Conservation (phyloP, 116 monocot genomes). For the Dioscorea cayenensis region DNA sequence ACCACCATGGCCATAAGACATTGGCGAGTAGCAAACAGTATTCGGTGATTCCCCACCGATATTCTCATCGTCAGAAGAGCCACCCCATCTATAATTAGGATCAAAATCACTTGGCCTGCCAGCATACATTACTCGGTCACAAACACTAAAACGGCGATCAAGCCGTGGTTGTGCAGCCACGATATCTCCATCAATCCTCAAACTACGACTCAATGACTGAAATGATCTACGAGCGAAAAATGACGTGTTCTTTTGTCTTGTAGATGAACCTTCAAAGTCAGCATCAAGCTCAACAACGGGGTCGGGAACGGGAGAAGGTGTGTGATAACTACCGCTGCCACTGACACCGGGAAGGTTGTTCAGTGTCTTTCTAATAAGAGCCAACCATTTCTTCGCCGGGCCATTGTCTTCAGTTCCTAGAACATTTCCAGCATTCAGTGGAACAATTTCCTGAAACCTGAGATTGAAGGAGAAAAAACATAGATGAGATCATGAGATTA, state of each 20-base stretch:
- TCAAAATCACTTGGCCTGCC: constrained; percentile 61
- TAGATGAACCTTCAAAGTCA: constrained; percentile 42
- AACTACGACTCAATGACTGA: constrained; percentile 56
- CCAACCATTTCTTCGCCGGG: constrained; percentile 66
- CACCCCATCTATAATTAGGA: constrained; percentile 47
- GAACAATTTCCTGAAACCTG: constrained; percentile 68
- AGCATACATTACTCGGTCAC: constrained; percentile 48
- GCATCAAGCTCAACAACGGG: constrained; percentile 49
- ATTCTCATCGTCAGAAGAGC: constrained; percentile 66
- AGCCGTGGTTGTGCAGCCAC: constrained; percentile 33
- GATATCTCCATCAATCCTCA: constrained; percentile 57
- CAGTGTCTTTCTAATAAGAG: constrained; percentile 50
- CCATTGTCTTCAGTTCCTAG: constrained; percentile 56
- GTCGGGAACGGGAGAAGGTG: constrained; percentile 44
- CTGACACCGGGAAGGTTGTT: constrained; percentile 38
- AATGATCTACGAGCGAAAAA: constrained; percentile 66
- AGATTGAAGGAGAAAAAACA: background rate
- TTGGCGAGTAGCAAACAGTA: constrained; percentile 37
- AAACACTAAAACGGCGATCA: constrained; percentile 65
- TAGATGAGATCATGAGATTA: background rate
- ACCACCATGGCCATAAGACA: constrained; percentile 26
- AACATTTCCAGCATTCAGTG: constrained; percentile 73
- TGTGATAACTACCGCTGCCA: constrained; percentile 32
- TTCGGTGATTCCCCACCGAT: constrained; percentile 32
- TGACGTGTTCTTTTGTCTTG: constrained; percentile 39